Evolutionary conservation across 2,329 filamentous ascomycete genomes (phyloP), one percentile per base, ranked within the genome.

Genomic region (Paraphaeosphaeria minitans): DNA sequence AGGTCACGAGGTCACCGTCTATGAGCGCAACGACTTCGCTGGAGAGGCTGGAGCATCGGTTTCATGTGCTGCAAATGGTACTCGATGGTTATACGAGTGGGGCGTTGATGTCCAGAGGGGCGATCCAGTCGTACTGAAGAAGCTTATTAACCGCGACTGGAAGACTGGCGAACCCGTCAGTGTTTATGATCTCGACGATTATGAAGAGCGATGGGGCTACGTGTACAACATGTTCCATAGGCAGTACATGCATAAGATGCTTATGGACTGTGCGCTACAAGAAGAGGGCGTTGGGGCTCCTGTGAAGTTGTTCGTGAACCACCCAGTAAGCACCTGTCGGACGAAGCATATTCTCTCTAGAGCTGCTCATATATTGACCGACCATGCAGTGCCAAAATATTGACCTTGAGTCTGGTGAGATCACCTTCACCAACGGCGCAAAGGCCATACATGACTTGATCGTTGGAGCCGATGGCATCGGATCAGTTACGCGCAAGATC

Each of bases 61-160:
- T 2, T 72, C 69, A 4, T 90, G 87, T 66, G 88, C 88, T 1
- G 87, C 88, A 10, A 91, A 91, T 66, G 88, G 88, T 8, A 88
- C 87, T 1, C 81, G 86, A 48, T 91, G 87, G 87, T 77, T 91
- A 8, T 83, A 89, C 60, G 86, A 89, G 71, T 91, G 88, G 88
- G 79, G 79, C 0, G 86, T 90, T 1, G 85, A 90, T 66, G 79
- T 90, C 1, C 77, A 77, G 14, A 86, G 85, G 66, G 88, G 87
- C 9, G 84, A 89, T 57, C 87, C 87, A 0, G 88, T 91, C 1
- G 78, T 90, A 1, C 76, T 91, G 50, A 81, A 81, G 73, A 87
- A 87, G 67, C 81, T 91, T 53, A 90, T 91, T 77, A 89, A 87
- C 71, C 83, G 85, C 3, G 87, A 90, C 74, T 91, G 88, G 88